A percentile compares a stretch with the other conserved stretches of the same genome.
Evolutionary conservation across 2,329 filamentous ascomycete species (phyloP).

Genomic region (Huntiella decipiens): DNA sequence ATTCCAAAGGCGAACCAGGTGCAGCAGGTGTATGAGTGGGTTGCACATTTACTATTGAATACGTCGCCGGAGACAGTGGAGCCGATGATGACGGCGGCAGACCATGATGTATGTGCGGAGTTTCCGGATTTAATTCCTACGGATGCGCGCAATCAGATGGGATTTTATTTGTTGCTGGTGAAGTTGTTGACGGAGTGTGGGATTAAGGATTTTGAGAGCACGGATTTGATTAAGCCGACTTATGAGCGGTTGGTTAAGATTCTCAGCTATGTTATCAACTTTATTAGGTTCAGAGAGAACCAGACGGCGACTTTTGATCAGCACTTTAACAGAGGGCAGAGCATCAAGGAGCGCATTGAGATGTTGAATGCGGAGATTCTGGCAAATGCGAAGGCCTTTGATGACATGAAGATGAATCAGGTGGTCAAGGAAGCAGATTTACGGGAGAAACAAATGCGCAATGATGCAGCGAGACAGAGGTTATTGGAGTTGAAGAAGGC

Average conservation of each 20-base stretch:
- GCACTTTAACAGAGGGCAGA: slow-evolving; percentile 80
- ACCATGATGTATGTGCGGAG: slow-evolving; percentile 70
- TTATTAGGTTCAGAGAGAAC: slow-evolving; percentile 87
- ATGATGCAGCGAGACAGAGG: slow-evolving; percentile 69
- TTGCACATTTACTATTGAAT: slow-evolving; percentile 85
- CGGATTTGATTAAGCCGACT: slow-evolving; percentile 77
- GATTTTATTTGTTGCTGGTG: slow-evolving; percentile 73
- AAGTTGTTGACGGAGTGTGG: slow-evolving; percentile 71
- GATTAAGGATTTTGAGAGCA: slow-evolving; percentile 83
- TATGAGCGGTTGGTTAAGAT: slow-evolving; percentile 83
- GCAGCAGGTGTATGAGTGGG: slow-evolving; percentile 96
- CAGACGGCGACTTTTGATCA: slow-evolving; percentile 80
- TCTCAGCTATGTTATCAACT: slow-evolving; percentile 96
- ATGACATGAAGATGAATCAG: slow-evolving; percentile 63
- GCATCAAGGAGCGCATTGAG: slow-evolving; percentile 74
- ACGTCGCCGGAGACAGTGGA: slow-evolving; percentile 83
- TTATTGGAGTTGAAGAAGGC: slow-evolving; percentile 62
- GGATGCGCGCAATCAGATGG: slow-evolving; percentile 88
- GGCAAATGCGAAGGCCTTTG: slow-evolving; percentile 60
- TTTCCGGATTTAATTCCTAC: slow-evolving; percentile 67
- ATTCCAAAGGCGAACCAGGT: slow-evolving; percentile 91
- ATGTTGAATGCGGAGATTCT: slow-evolving; percentile 71
- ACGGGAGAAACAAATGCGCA: slow-evolving; percentile 66
- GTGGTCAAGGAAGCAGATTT: slow-evolving; percentile 65
- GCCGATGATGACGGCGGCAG: slow-evolving; percentile 82